These are phyloP conservation scores for Phytophthora sansomeana DNA, from an alignment of 352 stramenopile genomes.

Conservation along the genomic window DNA sequence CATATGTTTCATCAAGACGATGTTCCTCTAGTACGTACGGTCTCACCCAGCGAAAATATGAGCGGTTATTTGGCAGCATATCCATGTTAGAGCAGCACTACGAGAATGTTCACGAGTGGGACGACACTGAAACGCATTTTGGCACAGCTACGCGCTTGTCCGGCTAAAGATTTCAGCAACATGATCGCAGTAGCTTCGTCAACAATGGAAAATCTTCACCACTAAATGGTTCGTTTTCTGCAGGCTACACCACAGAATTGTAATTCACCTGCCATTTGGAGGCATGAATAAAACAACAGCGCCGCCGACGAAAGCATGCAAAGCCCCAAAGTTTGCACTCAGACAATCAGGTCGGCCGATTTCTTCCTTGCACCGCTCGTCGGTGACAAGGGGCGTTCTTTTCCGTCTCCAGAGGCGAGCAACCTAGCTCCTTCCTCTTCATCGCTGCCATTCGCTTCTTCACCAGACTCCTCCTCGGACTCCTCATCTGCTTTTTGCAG, in stretches of 20 bases:
- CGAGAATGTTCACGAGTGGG: constrained; percentile 1
- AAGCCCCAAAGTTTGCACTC: not conserved
- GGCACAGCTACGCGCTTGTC: not conserved
- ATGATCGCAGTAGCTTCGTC: too few relatives aligned
- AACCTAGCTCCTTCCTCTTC: constrained; percentile 27
- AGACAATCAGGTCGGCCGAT: constrained; percentile 18
- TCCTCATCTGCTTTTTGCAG: constrained; percentile 28
- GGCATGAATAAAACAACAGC: not conserved
- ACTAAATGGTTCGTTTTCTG: not conserved
- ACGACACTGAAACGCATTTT: not conserved
- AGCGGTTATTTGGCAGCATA: not conserved
- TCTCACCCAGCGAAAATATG: not conserved
- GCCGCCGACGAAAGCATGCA: not conserved
- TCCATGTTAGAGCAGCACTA: not conserved
- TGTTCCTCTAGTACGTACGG: not conserved
- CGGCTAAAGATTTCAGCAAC: not conserved
- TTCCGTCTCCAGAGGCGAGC: constrained; percentile 8
- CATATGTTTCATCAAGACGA: not conserved
- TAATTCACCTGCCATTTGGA: too few relatives aligned
- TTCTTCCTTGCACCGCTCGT: constrained; percentile 5
- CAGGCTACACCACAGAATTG: not conserved
- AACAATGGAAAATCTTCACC: not conserved
- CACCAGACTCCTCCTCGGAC: constrained; percentile 20
- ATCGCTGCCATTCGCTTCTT: constrained; percentile 24
- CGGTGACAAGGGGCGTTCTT: not conserved